These are phyloP conservation scores for Taiozyma sp. DNA, from an alignment of 1,139 yeast species.

Conservation along the genomic window DNA sequence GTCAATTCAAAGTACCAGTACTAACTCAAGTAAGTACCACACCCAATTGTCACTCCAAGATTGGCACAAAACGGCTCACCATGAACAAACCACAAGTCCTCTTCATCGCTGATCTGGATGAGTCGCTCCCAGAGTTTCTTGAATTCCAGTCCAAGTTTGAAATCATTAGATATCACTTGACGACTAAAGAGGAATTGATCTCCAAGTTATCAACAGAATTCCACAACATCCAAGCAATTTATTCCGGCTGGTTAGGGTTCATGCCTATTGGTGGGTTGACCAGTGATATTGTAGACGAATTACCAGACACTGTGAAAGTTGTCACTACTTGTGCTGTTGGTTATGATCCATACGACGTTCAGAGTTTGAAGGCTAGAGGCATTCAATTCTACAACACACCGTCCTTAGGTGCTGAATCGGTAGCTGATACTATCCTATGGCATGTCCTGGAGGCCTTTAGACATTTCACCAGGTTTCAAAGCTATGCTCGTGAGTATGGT, in stretches of 20 bases:
- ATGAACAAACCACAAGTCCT: slow-evolving; percentile 14
- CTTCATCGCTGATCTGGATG: slow-evolving; percentile 20
- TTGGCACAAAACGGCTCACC: too few species aligned
- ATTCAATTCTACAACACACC: slow-evolving; percentile 59
- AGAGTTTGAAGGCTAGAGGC: slow-evolving; percentile 30
- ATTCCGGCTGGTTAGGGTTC: slow-evolving; percentile 58
- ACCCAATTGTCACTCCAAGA: too few species aligned
- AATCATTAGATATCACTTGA: slow-evolving; percentile 37
- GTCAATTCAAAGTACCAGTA: too few species aligned
- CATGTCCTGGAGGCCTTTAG: slow-evolving; percentile 63
- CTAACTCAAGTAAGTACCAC: too few species aligned
- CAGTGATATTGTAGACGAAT: slow-evolving; percentile 31
- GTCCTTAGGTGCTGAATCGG: slow-evolving; percentile 57
- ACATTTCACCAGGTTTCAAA: slow-evolving; percentile 44
- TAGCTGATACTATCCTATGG: slow-evolving; percentile 76
- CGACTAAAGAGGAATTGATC: slow-evolving; percentile 37
- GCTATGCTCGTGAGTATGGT: slow-evolving; percentile 29
- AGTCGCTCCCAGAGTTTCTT: slow-evolving; percentile 23
- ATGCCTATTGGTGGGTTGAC: slow-evolving; percentile 44
- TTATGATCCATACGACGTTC: slow-evolving; percentile 48
- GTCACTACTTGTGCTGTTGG: slow-evolving; percentile 64
- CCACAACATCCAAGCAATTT: slow-evolving; percentile 44
- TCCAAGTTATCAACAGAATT: slow-evolving; percentile 31
- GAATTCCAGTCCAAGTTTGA: slow-evolving; percentile 37
- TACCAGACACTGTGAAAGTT: slow-evolving; percentile 45